These are phyloP conservation scores for Plantago elongata DNA, from an alignment of 257 asterid species.

Conservation along the genomic window DNA sequence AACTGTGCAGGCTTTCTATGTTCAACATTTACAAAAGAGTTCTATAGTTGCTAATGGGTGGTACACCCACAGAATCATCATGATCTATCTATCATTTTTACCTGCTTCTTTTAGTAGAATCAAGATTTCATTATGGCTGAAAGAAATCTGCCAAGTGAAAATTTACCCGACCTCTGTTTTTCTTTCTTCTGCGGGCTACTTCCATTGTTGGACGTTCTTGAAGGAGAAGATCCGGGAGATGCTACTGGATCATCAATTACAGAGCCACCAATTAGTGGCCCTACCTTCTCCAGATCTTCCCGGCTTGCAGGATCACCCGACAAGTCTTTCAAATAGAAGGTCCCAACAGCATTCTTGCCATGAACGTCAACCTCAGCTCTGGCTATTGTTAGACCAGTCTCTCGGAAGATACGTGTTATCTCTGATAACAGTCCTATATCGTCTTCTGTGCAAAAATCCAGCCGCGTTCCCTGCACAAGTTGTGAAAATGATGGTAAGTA, in stretches of 20 bases:
- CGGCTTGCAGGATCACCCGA: conserved; percentile 47
- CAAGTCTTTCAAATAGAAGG: conserved; percentile 71
- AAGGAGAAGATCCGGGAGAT: conserved; percentile 16
- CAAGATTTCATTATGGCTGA: conserved; percentile 50
- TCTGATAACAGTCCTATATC: conserved; percentile 66
- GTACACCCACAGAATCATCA: not conserved
- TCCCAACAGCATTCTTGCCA: conserved; percentile 64
- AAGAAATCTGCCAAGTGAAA: conserved; percentile 56
- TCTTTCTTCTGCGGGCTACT: conserved; percentile 20
- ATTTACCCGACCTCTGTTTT: conserved; percentile 22
- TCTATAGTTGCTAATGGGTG: not conserved
- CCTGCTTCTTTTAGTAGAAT: not conserved
- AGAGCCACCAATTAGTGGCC: conserved; percentile 57
- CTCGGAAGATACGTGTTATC: conserved; percentile 65
- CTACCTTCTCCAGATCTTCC: conserved; percentile 45
- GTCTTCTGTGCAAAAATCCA: conserved; percentile 54
- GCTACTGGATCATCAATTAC: conserved; percentile 24
- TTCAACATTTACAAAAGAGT: conserved; percentile 14
- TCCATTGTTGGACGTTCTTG: conserved; percentile 24
- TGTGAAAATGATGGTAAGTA: not conserved
- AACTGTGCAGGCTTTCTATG: not conserved
- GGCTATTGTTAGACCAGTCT: conserved; percentile 70
- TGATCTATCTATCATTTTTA: not conserved
- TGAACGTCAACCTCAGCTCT: conserved; percentile 62
- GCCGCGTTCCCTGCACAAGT: conserved; percentile 54